A percentile compares a stretch with the other conserved stretches of the same genome.
phyloP scores from a whole-genome alignment of 78 protist species.

The Dictyostelium brefeldianum region DNA sequence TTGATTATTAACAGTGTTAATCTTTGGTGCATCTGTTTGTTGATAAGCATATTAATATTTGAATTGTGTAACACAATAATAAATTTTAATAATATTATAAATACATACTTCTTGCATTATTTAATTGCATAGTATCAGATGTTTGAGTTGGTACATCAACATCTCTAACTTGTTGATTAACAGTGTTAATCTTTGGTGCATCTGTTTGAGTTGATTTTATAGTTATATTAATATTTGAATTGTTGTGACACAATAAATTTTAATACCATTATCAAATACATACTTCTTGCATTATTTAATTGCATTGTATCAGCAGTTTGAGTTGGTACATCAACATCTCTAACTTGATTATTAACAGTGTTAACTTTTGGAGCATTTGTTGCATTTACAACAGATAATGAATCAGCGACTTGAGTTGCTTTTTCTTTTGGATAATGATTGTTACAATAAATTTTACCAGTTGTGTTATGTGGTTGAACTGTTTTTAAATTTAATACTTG shows the following conservation, averaged over 20 bases:
- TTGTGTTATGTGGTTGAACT: slow-evolving; percentile 77
- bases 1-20: slow-evolving; percentile 74
- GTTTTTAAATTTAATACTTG: slow-evolving; percentile 74
- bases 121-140: slow-evolving; percentile 37
- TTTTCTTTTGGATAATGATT: slow-evolving; percentile 79
- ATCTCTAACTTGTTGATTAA: slow-evolving; percentile 22
- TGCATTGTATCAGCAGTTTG: slow-evolving; percentile 65
- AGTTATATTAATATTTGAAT: too few relatives aligned
- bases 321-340: slow-evolving; percentile 53
- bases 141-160: slow-evolving; percentile 32
- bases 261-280: too few relatives aligned
- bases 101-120: slow-evolving; percentile 46
- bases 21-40: slow-evolving; percentile 71
- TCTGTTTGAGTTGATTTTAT: too few relatives aligned
- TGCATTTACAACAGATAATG: slow-evolving; percentile 62
- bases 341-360: slow-evolving; percentile 47
- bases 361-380: slow-evolving; percentile 51
- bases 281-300: slow-evolving; percentile 46
- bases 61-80: slow-evolving; percentile 36
- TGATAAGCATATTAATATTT: slow-evolving; percentile 31
- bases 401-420: slow-evolving; percentile 74
- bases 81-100: not conserved
- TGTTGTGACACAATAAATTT: too few relatives aligned
- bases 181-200: slow-evolving; percentile 24
- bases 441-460: slow-evolving; percentile 68